Evolutionary conservation across 106 monocot species (phyloP).

Genomic region (Agapanthus africanus): DNA sequence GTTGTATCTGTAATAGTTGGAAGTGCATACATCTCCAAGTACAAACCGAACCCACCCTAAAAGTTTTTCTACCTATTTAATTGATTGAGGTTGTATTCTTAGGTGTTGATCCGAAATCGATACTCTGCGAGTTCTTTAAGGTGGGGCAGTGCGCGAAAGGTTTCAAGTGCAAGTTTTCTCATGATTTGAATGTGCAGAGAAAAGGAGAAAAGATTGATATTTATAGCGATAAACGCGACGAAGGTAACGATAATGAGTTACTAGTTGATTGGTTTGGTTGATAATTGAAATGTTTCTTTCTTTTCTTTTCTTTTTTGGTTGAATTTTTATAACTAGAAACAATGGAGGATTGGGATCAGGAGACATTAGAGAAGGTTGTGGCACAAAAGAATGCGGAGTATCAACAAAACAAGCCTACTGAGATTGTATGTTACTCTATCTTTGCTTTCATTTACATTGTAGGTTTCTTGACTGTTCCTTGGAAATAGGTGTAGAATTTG

Average conservation of each 20-base stretch:
- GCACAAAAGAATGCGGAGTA: conserved; percentile 79
- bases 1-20: too few relatives aligned
- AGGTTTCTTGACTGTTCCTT: too few relatives aligned
- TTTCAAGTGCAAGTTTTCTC: conserved; percentile 94
- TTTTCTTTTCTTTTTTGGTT: too few relatives aligned
- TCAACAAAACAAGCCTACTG: conserved; percentile 90
- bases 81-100: too few relatives aligned
- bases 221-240: conserved; percentile 80
- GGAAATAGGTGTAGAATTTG: too few relatives aligned
- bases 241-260: conserved; percentile 4
- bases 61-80: too few relatives aligned
- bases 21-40: too few relatives aligned
- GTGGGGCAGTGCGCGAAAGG: conserved; percentile 86
- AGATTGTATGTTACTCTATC: conserved; percentile 64
- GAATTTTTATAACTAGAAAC: conserved; percentile 51
- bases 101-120: conserved; percentile 99
- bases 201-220: conserved; percentile 96
- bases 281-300: too few relatives aligned
- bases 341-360: conserved; percentile 98
- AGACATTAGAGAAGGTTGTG: conserved; percentile 87
- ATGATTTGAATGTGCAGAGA: conserved; percentile 93
- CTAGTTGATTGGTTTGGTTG: too few relatives aligned
- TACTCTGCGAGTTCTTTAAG: conserved; percentile 97
- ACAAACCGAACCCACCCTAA: too few relatives aligned
- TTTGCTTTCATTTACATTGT: background rate